Evolutionary conservation across 2,329 filamentous ascomycete species (phyloP).

Genomic region (Diaporthe ampelina): DNA sequence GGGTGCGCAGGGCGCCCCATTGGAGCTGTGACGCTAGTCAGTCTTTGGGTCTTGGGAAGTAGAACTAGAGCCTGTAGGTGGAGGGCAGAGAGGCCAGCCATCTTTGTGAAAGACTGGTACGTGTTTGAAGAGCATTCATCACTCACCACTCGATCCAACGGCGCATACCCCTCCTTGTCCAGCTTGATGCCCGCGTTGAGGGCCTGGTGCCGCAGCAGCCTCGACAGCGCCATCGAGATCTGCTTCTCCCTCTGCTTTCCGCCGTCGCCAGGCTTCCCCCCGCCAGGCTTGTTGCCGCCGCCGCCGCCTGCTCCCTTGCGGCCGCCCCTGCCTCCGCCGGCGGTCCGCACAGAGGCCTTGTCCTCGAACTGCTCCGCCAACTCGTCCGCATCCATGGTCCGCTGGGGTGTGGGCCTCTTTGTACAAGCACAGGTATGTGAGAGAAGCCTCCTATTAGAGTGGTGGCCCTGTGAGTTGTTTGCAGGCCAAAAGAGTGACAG

Average conservation of each 20-base stretch:
- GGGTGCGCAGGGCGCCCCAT: constrained; percentile 72
- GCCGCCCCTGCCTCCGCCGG: constrained; percentile 43
- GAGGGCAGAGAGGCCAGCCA: too few species aligned
- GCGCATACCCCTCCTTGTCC: constrained; percentile 71
- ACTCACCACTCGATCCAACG: constrained; percentile 71
- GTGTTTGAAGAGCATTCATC: constrained; percentile 1
- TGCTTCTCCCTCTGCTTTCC: constrained; percentile 59
- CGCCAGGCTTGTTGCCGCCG: constrained; percentile 49
- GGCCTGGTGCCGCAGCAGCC: constrained; percentile 69
- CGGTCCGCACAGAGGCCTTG: constrained; percentile 33
- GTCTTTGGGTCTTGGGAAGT: background rate
- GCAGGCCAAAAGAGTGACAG: background rate
- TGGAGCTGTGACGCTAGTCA: constrained; percentile 56
- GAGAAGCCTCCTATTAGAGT: background rate
- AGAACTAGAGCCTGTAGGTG: too few species aligned
- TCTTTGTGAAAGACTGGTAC: too few species aligned
- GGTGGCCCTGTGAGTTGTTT: too few species aligned
- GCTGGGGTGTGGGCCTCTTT: background rate
- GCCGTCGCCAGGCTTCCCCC: constrained; percentile 48
- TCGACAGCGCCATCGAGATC: constrained; percentile 68
- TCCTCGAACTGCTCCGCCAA: constrained; percentile 42
- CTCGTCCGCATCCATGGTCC: constrained; percentile 38
- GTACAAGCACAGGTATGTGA: background rate
- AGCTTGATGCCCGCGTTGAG: constrained; percentile 68
- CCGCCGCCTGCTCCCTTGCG: constrained; percentile 41